Evolutionary conservation across 176 grass and related monocot species (phyloP).

Genomic region (Cocos nucifera): DNA sequence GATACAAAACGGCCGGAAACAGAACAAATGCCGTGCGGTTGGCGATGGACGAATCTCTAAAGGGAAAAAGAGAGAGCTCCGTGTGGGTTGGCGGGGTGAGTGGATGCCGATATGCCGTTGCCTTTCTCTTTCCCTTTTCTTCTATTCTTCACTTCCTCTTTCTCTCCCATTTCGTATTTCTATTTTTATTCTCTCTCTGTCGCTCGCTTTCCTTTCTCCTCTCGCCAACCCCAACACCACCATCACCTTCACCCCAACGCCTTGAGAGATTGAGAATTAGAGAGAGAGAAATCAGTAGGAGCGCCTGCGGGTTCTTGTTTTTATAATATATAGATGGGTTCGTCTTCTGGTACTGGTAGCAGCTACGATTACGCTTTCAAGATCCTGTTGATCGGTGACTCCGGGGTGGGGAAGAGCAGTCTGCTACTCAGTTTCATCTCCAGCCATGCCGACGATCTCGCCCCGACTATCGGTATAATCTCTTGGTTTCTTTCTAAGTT

Average conservation of each 20-base stretch:
- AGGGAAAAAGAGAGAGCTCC: no score
- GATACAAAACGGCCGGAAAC: no score
- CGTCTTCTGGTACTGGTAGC: constrained; percentile 33
- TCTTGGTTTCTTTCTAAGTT: no score
- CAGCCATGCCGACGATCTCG: constrained; percentile 43
- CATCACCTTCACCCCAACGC: no score
- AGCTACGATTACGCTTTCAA: constrained; percentile 85
- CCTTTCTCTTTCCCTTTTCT: constrained; percentile 7
- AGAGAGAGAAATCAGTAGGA: no score
- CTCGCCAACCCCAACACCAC: not conserved
- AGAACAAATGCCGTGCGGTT: no score
- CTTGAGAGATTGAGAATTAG: no score
- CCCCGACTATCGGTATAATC: constrained; percentile 67
- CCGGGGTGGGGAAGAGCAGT: constrained; percentile 93
- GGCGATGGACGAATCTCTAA: no score
- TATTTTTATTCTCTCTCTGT: constrained; percentile 2
- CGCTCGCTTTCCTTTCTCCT: not conserved
- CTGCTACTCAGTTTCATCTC: constrained; percentile 86
- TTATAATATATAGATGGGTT: not conserved
- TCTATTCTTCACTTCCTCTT: not conserved
- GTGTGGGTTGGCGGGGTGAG: no score
- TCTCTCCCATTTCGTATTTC: not conserved
- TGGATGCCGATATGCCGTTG: no score
- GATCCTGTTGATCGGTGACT: constrained; percentile 88
- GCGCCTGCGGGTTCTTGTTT: not conserved